Evolutionary conservation across 371 early-diverging fungal species (phyloP).

Genomic region (Mortierella sp.): DNA sequence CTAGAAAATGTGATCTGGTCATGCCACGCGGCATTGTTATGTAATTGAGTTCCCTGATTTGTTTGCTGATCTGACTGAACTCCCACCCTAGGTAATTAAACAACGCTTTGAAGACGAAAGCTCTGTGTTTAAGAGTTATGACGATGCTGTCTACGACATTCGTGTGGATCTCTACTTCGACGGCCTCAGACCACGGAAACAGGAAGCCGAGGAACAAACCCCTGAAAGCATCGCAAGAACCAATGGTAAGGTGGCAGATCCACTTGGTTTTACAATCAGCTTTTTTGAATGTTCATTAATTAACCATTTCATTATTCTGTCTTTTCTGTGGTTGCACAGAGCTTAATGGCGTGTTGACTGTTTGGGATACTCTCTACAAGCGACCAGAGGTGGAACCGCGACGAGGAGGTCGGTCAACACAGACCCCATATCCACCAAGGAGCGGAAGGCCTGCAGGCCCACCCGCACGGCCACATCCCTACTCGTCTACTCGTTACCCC

Average conservation of each 20-base stretch:
- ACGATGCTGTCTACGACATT: constrained; percentile 58
- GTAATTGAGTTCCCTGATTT: neutral
- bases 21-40: neutral
- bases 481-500: constrained; percentile 31
- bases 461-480: constrained; percentile 41
- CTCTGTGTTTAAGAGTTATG: constrained; percentile 55
- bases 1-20: neutral
- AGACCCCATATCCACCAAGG: constrained; percentile 27
- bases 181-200: constrained; percentile 44
- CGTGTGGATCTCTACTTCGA: constrained; percentile 53
- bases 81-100: constrained; percentile 50
- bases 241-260: constrained; percentile 12
- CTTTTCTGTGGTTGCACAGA: constrained; percentile 7
- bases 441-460: constrained; percentile 29
- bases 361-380: constrained; percentile 45
- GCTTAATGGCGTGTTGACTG: constrained; percentile 26
- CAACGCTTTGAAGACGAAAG: constrained; percentile 57
- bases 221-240: constrained; percentile 23
- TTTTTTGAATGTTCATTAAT: neutral
- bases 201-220: constrained; percentile 23
- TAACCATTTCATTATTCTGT: neutral
- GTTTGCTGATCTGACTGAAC: neutral
- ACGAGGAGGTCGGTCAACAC: constrained; percentile 33
- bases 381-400: constrained; percentile 41
- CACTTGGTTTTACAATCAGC: neutral